Evolutionary conservation across 345 rosid genomes (phyloP), one percentile per base, ranked within the genome.

Genomic region (Eucalyptus guilfoylei): DNA sequence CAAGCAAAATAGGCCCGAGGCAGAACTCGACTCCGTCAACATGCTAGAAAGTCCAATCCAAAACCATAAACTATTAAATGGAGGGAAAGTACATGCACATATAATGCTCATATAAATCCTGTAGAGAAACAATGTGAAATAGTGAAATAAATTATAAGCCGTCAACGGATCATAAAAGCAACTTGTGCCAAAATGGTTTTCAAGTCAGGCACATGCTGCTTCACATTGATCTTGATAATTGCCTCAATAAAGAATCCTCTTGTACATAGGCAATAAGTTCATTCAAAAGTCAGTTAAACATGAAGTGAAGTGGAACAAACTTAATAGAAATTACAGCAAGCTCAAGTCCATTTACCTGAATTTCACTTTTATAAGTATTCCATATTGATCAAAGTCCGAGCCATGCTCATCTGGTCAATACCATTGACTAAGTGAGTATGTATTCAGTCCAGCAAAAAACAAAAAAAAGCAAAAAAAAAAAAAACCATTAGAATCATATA

Each of bases 291-390:
- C 49, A 64, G n/a, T n/a, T 7, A 49, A 80, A 13, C 47, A 44
- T 26, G 40, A 45, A 87, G 48, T 9, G 80, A 60, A 81, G 50
- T 60, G 13, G 34, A 50, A 45, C 45, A 42, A 42, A 6, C 47
- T 76, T 21, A 10, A 88, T 40, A 19, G 52, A 72, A 72, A 69
- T 37, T 87, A 76, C 47, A 50, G 50, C 49, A 88, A 87, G 88
- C 26, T 64, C 49, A 26, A 52, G 90, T 55, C n/a, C 80, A 49
- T 50, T 67, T 90, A 94, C 98, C 98, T 96, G 96, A 97, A 97
- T 91, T 97, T 97, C 89, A 97, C 99, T 93, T 95, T 96, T 91
- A 96, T 94, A 88, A 95, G 95, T 90, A 96, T 94, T 89, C 99
- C 99, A 90, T 93, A 97, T 62, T 92, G 95, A 94, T 95, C 98